Evolutionary conservation across 2,329 filamentous ascomycete species (phyloP), one percentile per base, ranked within the genome.

Genomic region (Diaporthe sp.): DNA sequence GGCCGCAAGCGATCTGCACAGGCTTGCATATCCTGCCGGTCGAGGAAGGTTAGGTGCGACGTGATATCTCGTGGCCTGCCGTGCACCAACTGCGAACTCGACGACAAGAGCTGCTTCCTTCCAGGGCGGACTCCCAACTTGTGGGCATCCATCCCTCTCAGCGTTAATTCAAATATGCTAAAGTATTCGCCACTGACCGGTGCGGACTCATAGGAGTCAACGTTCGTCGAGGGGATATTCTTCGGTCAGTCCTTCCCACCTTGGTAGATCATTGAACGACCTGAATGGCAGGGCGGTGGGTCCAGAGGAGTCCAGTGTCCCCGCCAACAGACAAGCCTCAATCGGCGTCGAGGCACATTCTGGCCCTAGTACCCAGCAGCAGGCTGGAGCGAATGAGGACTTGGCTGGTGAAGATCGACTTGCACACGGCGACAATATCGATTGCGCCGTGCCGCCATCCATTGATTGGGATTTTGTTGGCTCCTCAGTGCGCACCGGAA

Each of bases 21-120:
- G 47, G 47, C 47, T 52, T 52, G 47, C 47, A 19, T 52, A n/a
- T 52, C 47, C 3, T 52, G 47, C 47, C 47, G 47, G 47, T n/a
- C 47, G 47, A 52, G 47, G 47, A 52, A 52, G 47, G 47, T 52
- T 22, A n/a, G 47, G 47, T 52, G 47, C 47, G 47, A 52, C 47
- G 19, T 52, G 47, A 52, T 52, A 52, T n/a, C 47, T 52, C 47
- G n/a, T 52, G 47, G 47, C 19, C 47, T 25, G 19, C 47, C 47
- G 47, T 52, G 47, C n/a, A 52, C 47, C 47, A 52, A 52, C 47
- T 52, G 47, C 47, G 47, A 52, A 52, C 47, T 52, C 47, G 47
- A 52, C 47, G 47, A 52, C 47, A 52, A 52, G 47, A 52, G 22
- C 47, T 52, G 47, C 47, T 25, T 2, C n/a, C 22, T 52, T 52